A percentile compares a stretch with the other conserved stretches of the same genome.
phyloP scores from a whole-genome alignment of 2,329 filamentous ascomycete species.

The Botrytis pseudocinerea region DNA sequence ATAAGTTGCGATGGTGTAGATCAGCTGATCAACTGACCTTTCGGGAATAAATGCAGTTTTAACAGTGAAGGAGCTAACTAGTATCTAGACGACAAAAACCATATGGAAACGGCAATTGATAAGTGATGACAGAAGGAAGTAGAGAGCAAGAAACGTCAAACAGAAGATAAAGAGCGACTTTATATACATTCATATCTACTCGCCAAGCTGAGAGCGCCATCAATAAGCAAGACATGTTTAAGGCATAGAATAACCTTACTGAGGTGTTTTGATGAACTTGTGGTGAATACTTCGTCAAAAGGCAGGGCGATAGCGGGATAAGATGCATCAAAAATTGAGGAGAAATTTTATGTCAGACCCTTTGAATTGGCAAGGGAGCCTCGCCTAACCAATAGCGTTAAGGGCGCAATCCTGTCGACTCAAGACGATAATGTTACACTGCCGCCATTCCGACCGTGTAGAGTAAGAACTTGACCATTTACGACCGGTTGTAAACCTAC shows the following conservation, averaged over 20 bases:
- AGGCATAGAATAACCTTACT: not conserved
- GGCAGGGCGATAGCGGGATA: not conserved
- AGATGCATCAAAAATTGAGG: not conserved
- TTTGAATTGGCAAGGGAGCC: not conserved
- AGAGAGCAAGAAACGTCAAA: not conserved
- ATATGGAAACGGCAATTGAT: not conserved
- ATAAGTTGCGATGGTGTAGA: not conserved
- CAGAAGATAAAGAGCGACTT: not conserved
- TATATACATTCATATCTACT: not conserved
- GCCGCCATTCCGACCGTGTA: not conserved
- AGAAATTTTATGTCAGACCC: not conserved
- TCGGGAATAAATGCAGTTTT: not conserved
- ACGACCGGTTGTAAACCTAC: not conserved
- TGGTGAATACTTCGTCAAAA: not conserved
- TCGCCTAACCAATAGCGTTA: conserved; percentile 6
- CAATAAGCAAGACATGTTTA: not conserved
- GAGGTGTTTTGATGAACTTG: not conserved
- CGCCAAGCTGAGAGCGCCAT: not conserved
- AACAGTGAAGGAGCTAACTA: not conserved
- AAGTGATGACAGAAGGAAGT: not conserved
- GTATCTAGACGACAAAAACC: not conserved
- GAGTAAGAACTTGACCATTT: not conserved
- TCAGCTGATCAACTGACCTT: not conserved
- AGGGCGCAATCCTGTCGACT: not conserved
- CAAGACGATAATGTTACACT: not conserved